Percentiles rank a stretch among this genome's conserved stretches.
Evolutionary conservation across 2,329 filamentous ascomycete species (phyloP).

Genomic region (Cladophialophora carrionii): DNA sequence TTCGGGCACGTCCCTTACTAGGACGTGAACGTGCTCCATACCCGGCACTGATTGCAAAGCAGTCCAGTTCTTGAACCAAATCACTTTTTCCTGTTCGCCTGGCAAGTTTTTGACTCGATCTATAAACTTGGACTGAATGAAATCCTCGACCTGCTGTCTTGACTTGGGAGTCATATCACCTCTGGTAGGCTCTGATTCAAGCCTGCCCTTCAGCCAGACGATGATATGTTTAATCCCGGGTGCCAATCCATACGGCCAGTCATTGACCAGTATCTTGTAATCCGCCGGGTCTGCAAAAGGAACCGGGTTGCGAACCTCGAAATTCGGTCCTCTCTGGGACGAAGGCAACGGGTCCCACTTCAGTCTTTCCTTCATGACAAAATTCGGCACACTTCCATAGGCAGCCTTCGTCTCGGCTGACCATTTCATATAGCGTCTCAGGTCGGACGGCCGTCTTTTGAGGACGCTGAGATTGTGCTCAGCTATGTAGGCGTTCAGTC

Average conservation of each 20-base stretch:
- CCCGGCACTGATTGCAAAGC: conserved; percentile 63
- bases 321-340: conserved; percentile 42
- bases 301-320: conserved; percentile 50
- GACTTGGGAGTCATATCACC: conserved; percentile 58
- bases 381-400: conserved; percentile 61
- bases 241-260: conserved; percentile 66
- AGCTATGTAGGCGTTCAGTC: conserved; percentile 40
- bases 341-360: conserved; percentile 50
- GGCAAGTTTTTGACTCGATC: conserved; percentile 44
- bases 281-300: conserved; percentile 61
- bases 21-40: conserved; percentile 61
- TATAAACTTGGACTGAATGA: conserved; percentile 57
- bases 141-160: conserved; percentile 53
- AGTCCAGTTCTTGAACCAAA: conserved; percentile 70
- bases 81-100: conserved; percentile 51
- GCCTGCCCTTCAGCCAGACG: conserved; percentile 60
- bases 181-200: conserved; percentile 50
- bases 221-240: conserved; percentile 60
- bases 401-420: conserved; percentile 56
- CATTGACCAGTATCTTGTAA: conserved; percentile 62
- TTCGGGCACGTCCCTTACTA: conserved; percentile 55
- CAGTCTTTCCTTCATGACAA: conserved; percentile 59
- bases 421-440: conserved; percentile 65
- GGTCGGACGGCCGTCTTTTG: conserved; percentile 62
- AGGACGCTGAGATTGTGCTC: conserved; percentile 59